phyloP scores from a whole-genome alignment of 208 protist species.

The Crithidia expoeki region DNA sequence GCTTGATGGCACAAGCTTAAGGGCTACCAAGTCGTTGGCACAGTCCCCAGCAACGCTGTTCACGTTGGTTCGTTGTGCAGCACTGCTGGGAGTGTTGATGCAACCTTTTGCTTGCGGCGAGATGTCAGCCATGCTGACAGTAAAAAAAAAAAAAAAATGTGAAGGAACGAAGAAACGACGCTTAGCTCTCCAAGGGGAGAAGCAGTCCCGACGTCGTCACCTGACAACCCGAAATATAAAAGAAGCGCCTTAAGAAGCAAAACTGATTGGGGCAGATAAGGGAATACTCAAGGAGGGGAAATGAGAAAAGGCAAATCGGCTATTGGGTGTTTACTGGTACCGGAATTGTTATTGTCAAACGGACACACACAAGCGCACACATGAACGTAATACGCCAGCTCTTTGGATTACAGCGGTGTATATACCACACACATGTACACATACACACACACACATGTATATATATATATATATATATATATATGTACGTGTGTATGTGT shows the following conservation, averaged over 20 bases:
- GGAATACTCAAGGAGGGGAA: too few species aligned
- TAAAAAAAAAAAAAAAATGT: background rate
- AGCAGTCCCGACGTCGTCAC: too few species aligned
- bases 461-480: slow-evolving; percentile 13
- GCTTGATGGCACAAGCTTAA: background rate
- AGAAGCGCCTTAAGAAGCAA: too few species aligned
- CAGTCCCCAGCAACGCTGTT: background rate
- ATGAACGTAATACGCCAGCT: too few species aligned
- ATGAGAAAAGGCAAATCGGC: too few species aligned
- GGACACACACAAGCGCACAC: background rate
- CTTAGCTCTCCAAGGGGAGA: background rate
- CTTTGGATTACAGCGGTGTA: too few species aligned
- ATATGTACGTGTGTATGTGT: too few species aligned
- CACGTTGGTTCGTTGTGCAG: background rate
- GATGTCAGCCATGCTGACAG: background rate
- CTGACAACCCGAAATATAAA: too few species aligned
- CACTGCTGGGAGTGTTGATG: background rate
- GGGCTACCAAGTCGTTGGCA: background rate
- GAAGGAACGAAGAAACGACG: background rate
- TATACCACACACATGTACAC: too few species aligned
- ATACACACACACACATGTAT: background rate
- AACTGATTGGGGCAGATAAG: background rate
- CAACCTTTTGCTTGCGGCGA: background rate
- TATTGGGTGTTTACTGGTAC: too few species aligned
- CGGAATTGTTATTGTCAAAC: background rate